Percentiles rank a stretch among this genome's conserved stretches.
Evolutionary conservation across 2,329 filamentous ascomycete species (phyloP).

Genomic region (Hymenoscyphus albidus): DNA sequence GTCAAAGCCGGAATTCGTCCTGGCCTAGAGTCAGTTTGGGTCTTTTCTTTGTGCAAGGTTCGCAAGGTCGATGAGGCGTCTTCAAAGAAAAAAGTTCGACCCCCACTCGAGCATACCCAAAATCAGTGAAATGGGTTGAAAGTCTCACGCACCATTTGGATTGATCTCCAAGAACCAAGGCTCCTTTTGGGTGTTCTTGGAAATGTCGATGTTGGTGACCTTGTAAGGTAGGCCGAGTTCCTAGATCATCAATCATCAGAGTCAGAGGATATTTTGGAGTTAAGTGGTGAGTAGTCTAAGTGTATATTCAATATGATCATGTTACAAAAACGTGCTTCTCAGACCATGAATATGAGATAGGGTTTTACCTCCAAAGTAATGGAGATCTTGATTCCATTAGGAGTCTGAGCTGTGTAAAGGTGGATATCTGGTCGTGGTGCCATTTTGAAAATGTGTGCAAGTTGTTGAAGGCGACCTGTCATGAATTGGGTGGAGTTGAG

Average conservation of each 20-base stretch:
- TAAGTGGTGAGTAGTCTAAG: background rate
- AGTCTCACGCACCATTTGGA: slow-evolving; percentile 57
- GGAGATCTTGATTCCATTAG: slow-evolving; percentile 86
- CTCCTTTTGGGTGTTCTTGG: slow-evolving; percentile 75
- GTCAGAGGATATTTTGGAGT: background rate
- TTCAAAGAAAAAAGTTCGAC: no score
- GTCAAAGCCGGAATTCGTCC: slow-evolving; percentile 82
- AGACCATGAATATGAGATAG: background rate
- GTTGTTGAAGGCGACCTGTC: slow-evolving; percentile 24
- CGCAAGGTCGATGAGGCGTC: no score
- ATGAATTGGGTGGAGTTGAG: slow-evolving; percentile 11
- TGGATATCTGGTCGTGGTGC: slow-evolving; percentile 35
- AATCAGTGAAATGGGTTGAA: no score
- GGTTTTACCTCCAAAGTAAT: slow-evolving; percentile 65
- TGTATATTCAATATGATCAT: background rate
- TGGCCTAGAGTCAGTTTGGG: no score
- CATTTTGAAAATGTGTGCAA: slow-evolving; percentile 39
- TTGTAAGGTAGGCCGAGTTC: slow-evolving; percentile 83
- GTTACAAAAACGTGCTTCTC: background rate
- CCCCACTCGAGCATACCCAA: no score
- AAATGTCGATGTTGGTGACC: slow-evolving; percentile 66
- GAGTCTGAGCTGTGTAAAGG: slow-evolving; percentile 65
- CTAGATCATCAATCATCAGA: background rate
- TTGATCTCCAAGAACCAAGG: slow-evolving; percentile 89
- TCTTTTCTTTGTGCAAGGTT: no score